Conservation (phyloP, 1,284 basidiomycete genomes). For the Sporisorium scitamineum region DNA sequence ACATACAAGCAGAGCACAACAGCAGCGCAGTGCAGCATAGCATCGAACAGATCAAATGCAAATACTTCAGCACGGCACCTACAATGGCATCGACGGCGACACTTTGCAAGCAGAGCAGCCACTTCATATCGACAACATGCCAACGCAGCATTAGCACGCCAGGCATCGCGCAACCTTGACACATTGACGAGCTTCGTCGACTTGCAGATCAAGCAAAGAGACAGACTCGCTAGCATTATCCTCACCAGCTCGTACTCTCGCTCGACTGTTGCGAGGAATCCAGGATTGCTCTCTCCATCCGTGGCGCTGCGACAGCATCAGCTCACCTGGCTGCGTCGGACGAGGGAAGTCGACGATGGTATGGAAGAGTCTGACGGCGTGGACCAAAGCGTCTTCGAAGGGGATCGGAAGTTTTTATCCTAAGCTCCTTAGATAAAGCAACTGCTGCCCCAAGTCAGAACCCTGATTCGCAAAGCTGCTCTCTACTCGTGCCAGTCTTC, state of each 20-base stretch:
- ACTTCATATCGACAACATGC: neutral
- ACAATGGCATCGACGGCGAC: neutral
- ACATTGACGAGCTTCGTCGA: neutral
- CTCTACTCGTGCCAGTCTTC: too few species aligned
- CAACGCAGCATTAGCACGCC: neutral
- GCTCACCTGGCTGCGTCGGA: too few species aligned
- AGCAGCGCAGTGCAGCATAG: neutral
- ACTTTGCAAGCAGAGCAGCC: neutral
- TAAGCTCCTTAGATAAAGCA: too few species aligned
- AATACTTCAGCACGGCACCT: too few species aligned
- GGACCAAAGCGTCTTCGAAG: too few species aligned
- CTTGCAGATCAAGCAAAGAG: neutral
- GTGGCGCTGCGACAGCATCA: neutral
- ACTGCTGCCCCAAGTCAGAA: too few species aligned
- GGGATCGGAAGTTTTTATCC: too few species aligned
- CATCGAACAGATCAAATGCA: neutral
- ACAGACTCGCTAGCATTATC: neutral
- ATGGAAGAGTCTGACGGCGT: too few species aligned
- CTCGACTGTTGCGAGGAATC: neutral
- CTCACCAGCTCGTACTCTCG: neutral
- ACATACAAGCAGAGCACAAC: neutral
- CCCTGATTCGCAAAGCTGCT: too few species aligned
- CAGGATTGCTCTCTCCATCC: neutral
- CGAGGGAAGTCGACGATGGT: too few species aligned
- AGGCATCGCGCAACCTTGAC: neutral